Conservation (phyloP, 108 stramenopile genomes). For the Nannochloropsis oceanica region DNA sequence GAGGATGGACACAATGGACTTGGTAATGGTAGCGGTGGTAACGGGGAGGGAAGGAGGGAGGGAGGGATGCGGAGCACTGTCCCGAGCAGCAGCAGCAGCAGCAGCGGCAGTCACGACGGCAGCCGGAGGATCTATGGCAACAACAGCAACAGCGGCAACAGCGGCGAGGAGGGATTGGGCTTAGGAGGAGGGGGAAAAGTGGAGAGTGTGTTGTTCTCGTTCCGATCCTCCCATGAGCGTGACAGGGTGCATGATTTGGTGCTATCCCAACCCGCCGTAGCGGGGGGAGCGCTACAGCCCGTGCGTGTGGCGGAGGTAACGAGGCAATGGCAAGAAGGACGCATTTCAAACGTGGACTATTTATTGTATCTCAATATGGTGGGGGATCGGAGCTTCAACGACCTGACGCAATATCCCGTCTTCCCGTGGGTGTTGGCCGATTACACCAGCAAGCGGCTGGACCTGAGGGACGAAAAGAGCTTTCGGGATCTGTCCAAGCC, state of each 20-base stretch:
- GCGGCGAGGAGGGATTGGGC: background rate
- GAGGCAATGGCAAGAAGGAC: slow-evolving; percentile 20
- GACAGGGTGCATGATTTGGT: background rate
- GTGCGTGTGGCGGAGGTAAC: slow-evolving; percentile 1
- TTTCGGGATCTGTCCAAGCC: slow-evolving; percentile 47
- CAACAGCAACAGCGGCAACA: background rate
- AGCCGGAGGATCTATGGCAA: no score
- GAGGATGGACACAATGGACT: background rate
- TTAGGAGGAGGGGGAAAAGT: background rate
- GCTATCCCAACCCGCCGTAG: background rate
- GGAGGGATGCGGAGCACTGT: background rate
- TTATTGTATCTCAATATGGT: slow-evolving; percentile 78
- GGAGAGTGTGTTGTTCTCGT: background rate
- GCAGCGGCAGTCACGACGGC: no score
- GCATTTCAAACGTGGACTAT: slow-evolving; percentile 81
- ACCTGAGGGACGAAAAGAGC: slow-evolving; percentile 42
- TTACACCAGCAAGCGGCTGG: slow-evolving; percentile 53
- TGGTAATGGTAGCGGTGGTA: background rate
- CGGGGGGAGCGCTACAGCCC: background rate
- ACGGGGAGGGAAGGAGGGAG: background rate
- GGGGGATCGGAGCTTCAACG: slow-evolving; percentile 76
- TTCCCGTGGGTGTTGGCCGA: slow-evolving; percentile 90
- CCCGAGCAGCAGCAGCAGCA: background rate
- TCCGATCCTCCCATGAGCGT: background rate
- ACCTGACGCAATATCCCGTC: slow-evolving; percentile 93